Evolutionary conservation across 805 yeast species (phyloP).

Genomic region (Metschnikowia corniflorae): DNA sequence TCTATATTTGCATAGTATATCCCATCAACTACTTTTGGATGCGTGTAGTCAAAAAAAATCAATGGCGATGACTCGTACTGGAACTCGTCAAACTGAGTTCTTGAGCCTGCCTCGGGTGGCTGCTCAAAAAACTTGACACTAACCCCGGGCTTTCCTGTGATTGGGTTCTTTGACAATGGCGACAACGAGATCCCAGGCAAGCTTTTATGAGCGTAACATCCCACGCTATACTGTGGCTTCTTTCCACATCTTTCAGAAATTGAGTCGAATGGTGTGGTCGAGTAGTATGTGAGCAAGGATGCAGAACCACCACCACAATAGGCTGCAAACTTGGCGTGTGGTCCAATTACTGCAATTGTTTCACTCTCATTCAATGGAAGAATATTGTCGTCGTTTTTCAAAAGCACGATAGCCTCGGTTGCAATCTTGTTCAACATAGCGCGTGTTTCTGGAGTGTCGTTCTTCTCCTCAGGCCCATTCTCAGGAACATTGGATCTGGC

Average conservation of each 20-base stretch:
- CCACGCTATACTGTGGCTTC: conserved; percentile 26
- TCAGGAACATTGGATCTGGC: conserved; percentile 21
- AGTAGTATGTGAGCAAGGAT: conserved; percentile 45
- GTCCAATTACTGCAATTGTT: conserved; percentile 54
- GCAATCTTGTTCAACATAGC: conserved; percentile 21
- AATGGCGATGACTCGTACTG: conserved; percentile 15
- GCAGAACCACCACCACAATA: conserved; percentile 67
- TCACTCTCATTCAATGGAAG: conserved; percentile 46
- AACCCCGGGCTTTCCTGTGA: conserved; percentile 26
- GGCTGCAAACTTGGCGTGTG: conserved; percentile 49
- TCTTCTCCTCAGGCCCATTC: conserved; percentile 21
- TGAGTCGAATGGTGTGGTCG: conserved; percentile 47
- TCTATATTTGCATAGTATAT: conserved; percentile 19
- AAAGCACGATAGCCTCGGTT: conserved; percentile 50
- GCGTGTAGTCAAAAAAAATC: conserved; percentile 19
- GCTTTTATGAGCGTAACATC: conserved; percentile 31
- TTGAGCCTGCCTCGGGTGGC: conserved; percentile 19
- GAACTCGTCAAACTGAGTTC: conserved; percentile 25
- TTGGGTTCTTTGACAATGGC: conserved; percentile 17
- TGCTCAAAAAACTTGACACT: conserved; percentile 24
- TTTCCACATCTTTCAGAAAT: conserved; percentile 31
- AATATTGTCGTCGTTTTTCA: conserved; percentile 48
- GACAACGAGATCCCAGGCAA: conserved; percentile 29
- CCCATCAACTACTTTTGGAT: conserved; percentile 2
- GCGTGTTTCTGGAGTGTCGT: conserved; percentile 25